Evolutionary conservation across 2,329 filamentous ascomycete species (phyloP).

Genomic region (Setomelanomma holmii): DNA sequence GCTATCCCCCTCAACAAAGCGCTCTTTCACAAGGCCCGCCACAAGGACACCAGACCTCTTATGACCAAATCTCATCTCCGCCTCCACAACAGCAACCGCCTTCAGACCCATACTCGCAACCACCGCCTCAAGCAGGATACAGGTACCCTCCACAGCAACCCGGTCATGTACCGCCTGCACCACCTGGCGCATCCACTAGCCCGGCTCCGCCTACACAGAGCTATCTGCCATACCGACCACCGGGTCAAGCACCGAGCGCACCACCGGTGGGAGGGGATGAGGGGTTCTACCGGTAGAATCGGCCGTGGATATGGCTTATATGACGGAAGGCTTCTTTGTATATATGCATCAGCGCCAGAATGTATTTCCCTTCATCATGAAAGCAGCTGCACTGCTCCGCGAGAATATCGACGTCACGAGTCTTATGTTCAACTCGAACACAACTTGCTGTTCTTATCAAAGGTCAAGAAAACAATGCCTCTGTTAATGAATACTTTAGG

Average conservation of each 20-base stretch:
- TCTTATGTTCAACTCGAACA: not conserved
- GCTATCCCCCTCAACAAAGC: conserved; percentile 36
- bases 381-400: not conserved
- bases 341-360: not conserved
- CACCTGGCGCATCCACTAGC: conserved; percentile 32
- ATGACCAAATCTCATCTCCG: conserved; percentile 37
- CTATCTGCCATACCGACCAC: conserved; percentile 46
- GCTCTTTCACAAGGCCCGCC: conserved; percentile 22
- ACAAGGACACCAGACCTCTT: conserved; percentile 30
- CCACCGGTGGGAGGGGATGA: conserved; percentile 43
- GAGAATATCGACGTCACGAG: not conserved
- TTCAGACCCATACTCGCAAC: conserved; percentile 38
- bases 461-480: no score
- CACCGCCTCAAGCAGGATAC: conserved; percentile 32
- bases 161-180: conserved; percentile 40
- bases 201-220: conserved; percentile 30
- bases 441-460: not conserved
- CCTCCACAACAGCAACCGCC: conserved; percentile 36
- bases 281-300: conserved; percentile 35
- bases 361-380: not conserved
- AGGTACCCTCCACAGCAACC: conserved; percentile 44
- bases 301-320: not conserved
- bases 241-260: conserved; percentile 37
- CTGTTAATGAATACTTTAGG: no score
- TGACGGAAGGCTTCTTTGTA: not conserved